Base-by-base conservation (phyloP, 768 basidiomycete genomes). In the Termitomyces sp. region DNA sequence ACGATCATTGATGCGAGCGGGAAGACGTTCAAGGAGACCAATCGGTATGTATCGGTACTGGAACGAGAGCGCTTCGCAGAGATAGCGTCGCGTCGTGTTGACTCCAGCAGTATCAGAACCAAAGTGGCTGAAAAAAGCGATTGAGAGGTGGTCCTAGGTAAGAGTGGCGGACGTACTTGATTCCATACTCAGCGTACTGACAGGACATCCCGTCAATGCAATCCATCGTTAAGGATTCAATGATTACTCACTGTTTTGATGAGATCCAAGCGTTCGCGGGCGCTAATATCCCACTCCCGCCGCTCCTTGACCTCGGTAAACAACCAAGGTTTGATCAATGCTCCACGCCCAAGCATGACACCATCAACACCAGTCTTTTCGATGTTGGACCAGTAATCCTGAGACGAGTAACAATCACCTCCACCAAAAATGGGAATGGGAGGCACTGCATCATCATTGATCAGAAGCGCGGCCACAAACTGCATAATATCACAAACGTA, bases 391-490 rank as follows among this genome's bases (percentile, higher is more conserved):
- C 89, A 90, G 69, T 95, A 95, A 57, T 83, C 87, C 57, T 89
- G 77, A 5, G 90, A 84, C 3, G 94, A 95, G 75, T 90, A 99
- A 62, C 89, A 91, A 68, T 99, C 97, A 0, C 97, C 97, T 27
- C 94, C 94, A 8, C 97, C 97, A 61, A 98, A 96, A 44, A 99
- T 95, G 0, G 95, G 95, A n/a, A 98, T 79, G 0, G 89, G 82
- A 0, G 86, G 79, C 14, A 95, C 90, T 91, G 61, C 5, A 10
- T 52, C 29, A 10, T 45, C 53, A n/a, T 55, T 41, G n/a, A 21
- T 57, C 38, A 14, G 51, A n/a, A 27, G 52, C 5, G 31, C 17
- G 6, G 17, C 47, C n/a, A 27, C 38, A 38, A 49, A 21, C 11
- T 14, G 10, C 27, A 9, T 19, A 27, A 31, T 50, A 38, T 44